Evolutionary conservation across 306 rosid genomes (phyloP), one percentile per base, ranked within the genome.

Genomic region (Myrica gale): DNA sequence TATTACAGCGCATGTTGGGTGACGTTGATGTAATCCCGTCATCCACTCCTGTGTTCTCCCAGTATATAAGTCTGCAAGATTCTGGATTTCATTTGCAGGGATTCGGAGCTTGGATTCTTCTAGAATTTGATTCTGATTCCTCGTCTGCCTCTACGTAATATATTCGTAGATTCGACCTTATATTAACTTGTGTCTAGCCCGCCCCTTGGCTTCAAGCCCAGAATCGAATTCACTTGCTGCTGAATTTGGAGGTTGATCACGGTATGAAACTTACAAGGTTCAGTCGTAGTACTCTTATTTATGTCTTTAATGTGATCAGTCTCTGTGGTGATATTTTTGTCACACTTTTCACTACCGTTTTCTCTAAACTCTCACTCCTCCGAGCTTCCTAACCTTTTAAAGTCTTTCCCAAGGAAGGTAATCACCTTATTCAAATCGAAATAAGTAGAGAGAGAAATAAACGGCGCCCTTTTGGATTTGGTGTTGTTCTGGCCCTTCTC

Each of bases 111-210:
- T 50, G 13, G 83, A 86, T 88, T 86, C 90, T 79, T 13, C 55
- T 12, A 71, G 89, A 88, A 90, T 86, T 80, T 57, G 77, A 88
- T 88, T 88, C 90, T 61, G 6, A 74, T 83, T 88, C 85, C 63
- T 75, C 72, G n/a, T 26, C 20, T 47, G 23, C 58, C 48, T 68
- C 20, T 41, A 32, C 32, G 3, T 15, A 17, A 65, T 37, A 63
- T n/a, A 51, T 50, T 23, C n/a, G 23, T 16, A 13, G 46, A 23
- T 48, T 48, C 53, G 8, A 3, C 9, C 1, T 11, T 66, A 66
- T 66, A 66, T 66, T 42, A 66, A 41, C 70, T 37, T 16, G 70
- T n/a, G 8, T 41, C 69, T 42, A 43, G 16, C 68, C 44, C 20
- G 13, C n/a, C 37, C 37, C 37, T 32, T 32, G 37, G 20, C 68